Conservation (phyloP, 164 flowering plant species). For the Sedum album region DNA sequence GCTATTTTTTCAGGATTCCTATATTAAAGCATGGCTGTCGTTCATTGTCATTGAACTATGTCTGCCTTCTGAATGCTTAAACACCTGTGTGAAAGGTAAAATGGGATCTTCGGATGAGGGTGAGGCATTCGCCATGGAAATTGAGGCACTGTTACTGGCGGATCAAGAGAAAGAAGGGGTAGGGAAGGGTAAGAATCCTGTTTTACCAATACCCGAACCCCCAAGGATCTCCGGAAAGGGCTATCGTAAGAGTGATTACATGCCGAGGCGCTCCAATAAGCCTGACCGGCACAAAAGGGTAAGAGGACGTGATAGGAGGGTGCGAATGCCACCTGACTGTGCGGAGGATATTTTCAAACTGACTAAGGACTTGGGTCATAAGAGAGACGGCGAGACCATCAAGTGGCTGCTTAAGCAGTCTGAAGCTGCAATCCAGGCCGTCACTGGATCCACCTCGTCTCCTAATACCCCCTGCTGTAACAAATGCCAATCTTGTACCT, state of each 20-base stretch:
- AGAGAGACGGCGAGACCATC: neutral
- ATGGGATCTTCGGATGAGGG: neutral
- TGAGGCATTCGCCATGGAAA: neutral
- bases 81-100: neutral
- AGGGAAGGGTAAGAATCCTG: neutral
- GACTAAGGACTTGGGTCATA: neutral
- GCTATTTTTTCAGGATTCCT: neutral
- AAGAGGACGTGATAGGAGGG: neutral
- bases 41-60: neutral
- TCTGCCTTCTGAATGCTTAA: neutral
- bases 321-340: neutral
- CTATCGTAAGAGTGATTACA: neutral
- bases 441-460: neutral
- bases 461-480: neutral
- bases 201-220: neutral
- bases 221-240: neutral
- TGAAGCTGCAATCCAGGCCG: neutral
- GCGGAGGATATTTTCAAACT: neutral
- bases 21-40: neutral
- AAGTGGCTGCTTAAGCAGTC: neutral
- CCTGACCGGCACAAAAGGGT: slow-evolving; percentile 2
- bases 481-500: neutral
- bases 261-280: neutral
- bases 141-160: neutral
- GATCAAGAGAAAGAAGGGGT: neutral